Evolutionary conservation across 1,284 basidiomycete genomes (phyloP), one percentile per base, ranked within the genome.

Genomic region (Ganoderma lucidum): DNA sequence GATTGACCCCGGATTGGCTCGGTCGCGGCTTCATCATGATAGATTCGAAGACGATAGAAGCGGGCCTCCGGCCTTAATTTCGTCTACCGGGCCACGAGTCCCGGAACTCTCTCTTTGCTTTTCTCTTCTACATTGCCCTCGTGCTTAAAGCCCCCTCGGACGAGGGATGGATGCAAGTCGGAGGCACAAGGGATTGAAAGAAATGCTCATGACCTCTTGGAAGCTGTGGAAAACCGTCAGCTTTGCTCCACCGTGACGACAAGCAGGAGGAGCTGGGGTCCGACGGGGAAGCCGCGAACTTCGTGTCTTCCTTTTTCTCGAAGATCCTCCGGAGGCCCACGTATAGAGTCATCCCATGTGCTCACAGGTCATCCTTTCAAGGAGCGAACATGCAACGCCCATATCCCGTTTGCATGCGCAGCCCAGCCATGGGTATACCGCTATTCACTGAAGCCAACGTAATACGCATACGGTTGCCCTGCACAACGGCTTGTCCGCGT

Each of bases 1-100:
- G 66, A 70, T 71, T 55, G 53, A 68, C 45, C 70, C 70, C 67
- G 66, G 70, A 70, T 73, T 69, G 68, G 70, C 66, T 60, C 53
- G 44, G 32, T 55, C 51, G 32, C 37, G 59, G 35, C 12, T 44
- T 62, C 60, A 63, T 63, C 60, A 28, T 69, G 64, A 69, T 69
- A 41, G 68, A 65, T 65, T 48, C 55, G 58, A 35, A 42, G 32
- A 63, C 64, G 68, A 69, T 65, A 65, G 64, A 65, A 69, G 60
- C 23, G 23, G 19, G 42, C 39, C 37, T 60, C 61, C 53, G 66
- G 62, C 48, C 32, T 63, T 53, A 39, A 63, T 67, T 59, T 63
- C 66, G 61, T 59, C 56, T 51, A 44, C 65, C 60, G 65, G 56
- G 41, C 60, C 61, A 58, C 56, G 35, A 10, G 56, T 58, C 32